Evolutionary conservation across 768 basidiomycete genomes (phyloP).

Genomic region (Leucocoprinus sp.): DNA sequence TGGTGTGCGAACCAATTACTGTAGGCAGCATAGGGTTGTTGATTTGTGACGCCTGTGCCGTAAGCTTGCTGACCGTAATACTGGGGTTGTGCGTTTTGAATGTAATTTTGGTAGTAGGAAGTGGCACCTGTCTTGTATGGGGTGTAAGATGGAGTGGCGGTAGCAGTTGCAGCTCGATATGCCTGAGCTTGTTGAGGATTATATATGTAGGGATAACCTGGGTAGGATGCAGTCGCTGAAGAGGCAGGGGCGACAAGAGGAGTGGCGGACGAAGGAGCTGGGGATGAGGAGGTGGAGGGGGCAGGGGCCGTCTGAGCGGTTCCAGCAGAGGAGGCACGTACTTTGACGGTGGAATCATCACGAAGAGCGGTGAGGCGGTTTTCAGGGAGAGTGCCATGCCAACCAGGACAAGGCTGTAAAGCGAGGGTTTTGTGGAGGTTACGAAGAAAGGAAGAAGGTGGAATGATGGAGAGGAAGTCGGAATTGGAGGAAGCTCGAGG

Average conservation of each 20-base stretch:
- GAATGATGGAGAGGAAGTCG: conserved; percentile 43
- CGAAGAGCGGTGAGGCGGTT: conserved; percentile 52
- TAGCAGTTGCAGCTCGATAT: conserved; percentile 19
- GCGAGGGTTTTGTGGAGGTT: conserved; percentile 67
- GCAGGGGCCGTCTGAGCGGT: conserved; percentile 19
- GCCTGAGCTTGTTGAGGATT: conserved; percentile 18
- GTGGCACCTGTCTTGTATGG: conserved; percentile 26
- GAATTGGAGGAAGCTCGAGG: conserved; percentile 40
- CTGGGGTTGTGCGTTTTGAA: conserved; percentile 26
- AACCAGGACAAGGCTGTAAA: conserved; percentile 49
- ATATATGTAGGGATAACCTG: conserved; percentile 29
- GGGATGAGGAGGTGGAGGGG: conserved; percentile 16
- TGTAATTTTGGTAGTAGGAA: conserved; percentile 25
- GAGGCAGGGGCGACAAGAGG: conserved; percentile 20
- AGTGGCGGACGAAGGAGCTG: conserved; percentile 18
- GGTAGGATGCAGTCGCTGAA: conserved; percentile 22
- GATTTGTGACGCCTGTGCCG: conserved; percentile 19
- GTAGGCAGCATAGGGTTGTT: conserved; percentile 29
- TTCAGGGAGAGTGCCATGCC: conserved; percentile 66
- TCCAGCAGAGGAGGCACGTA: conserved; percentile 30
- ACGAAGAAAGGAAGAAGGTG: conserved; percentile 56
- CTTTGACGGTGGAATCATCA: conserved; percentile 68
- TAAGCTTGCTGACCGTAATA: conserved; percentile 31
- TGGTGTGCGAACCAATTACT: conserved; percentile 24
- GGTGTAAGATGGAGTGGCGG: conserved; percentile 20